Evolutionary conservation across 2,329 filamentous ascomycete species (phyloP).

Genomic region (Orbilia quercus): DNA sequence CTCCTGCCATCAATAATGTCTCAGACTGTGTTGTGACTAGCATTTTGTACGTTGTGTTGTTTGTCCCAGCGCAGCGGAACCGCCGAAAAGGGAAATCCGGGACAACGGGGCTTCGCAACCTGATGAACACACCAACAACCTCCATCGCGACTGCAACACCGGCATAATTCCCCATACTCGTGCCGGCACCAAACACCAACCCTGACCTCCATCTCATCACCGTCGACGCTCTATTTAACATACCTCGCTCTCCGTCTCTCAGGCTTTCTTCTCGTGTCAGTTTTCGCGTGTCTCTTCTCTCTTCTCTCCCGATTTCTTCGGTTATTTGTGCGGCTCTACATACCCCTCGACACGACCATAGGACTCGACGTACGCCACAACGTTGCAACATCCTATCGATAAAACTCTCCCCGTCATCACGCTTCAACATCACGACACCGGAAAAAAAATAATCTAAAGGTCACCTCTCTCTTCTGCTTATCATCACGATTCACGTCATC

Average conservation of each 20-base stretch:
- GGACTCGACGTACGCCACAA: conserved; percentile 33
- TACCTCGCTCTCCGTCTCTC: conserved; percentile 8
- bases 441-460: background rate
- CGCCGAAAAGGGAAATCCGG: conserved; percentile 53
- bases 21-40: background rate
- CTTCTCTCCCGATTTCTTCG: conserved; percentile 34
- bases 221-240: background rate
- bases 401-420: conserved; percentile 8
- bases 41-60: conserved; percentile 25
- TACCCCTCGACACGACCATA: conserved; percentile 50
- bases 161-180: conserved; percentile 35
- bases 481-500: background rate
- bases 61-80: conserved; percentile 42
- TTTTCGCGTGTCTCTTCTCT: too few species aligned
- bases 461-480: background rate
- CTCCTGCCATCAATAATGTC: too few species aligned
- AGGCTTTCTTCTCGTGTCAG: background rate
- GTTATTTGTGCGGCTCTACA: conserved; percentile 29
- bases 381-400: conserved; percentile 29
- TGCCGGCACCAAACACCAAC: background rate
- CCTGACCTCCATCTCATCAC: background rate
- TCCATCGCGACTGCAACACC: conserved; percentile 51
- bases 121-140: conserved; percentile 52
- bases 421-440: background rate
- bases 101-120: conserved; percentile 51